Conservation (phyloP, 768 basidiomycete genomes). For the Scleroderma bovista region DNA sequence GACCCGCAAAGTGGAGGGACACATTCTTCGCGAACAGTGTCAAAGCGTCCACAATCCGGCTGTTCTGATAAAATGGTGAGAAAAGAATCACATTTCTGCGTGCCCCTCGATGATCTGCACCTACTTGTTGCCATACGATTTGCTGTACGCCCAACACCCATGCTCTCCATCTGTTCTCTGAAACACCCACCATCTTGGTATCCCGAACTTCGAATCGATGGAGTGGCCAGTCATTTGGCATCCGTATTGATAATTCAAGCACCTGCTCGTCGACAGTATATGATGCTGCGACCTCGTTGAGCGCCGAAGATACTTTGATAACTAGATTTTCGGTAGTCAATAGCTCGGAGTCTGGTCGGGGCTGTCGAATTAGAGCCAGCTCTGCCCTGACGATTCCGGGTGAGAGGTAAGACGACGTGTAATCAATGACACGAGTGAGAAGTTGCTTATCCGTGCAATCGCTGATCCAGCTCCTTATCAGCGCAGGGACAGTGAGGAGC, state of each 20-base stretch:
- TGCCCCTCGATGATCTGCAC: slow-evolving; percentile 16
- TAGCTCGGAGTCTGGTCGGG: slow-evolving; percentile 48
- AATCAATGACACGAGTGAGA: slow-evolving; percentile 65
- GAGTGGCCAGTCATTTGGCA: slow-evolving; percentile 90
- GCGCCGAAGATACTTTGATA: slow-evolving; percentile 66
- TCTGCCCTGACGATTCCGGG: slow-evolving; percentile 83
- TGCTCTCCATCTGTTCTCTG: slow-evolving; percentile 85
- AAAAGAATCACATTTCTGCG: neutral
- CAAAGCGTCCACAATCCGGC: slow-evolving; percentile 83
- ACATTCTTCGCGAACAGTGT: slow-evolving; percentile 93
- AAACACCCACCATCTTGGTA: slow-evolving; percentile 77
- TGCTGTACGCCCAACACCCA: slow-evolving; percentile 94
- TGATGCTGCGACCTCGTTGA: slow-evolving; percentile 77
- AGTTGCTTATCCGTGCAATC: slow-evolving; percentile 89
- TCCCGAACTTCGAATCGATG: slow-evolving; percentile 86
- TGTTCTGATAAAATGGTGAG: slow-evolving; percentile 52
- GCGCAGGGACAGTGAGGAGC: slow-evolving; percentile 75
- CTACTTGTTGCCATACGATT: slow-evolving; percentile 79
- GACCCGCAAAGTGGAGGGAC: slow-evolving; percentile 87
- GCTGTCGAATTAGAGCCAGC: slow-evolving; percentile 63
- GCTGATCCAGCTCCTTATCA: slow-evolving; percentile 80
- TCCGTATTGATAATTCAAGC: slow-evolving; percentile 80
- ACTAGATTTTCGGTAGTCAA: slow-evolving; percentile 66
- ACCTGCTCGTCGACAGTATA: slow-evolving; percentile 92
- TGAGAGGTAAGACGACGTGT: slow-evolving; percentile 83